Percentiles rank a stretch among this genome's conserved stretches.
phyloP scores from a whole-genome alignment of 768 basidiomycete species.

The Tricholoma furcatifolium region DNA sequence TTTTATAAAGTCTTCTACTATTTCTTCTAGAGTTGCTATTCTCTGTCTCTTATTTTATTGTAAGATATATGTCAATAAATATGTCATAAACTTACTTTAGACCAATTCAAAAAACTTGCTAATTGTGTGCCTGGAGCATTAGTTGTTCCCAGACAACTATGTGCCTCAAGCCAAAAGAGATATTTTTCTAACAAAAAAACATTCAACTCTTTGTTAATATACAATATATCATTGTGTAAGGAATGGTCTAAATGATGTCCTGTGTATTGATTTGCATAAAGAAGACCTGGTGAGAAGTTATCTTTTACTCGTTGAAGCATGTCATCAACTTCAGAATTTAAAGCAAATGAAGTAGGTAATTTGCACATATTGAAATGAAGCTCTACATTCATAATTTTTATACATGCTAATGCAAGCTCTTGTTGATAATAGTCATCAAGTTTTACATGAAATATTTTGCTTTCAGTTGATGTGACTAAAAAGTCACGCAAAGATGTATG shows the following conservation, averaged over 20 bases:
- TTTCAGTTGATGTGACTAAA: neutral
- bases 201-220: neutral
- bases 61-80: neutral
- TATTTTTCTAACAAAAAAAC: conserved; percentile 4
- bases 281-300: conserved; percentile 1
- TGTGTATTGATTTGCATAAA: conserved; percentile 8
- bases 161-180: conserved; percentile 19
- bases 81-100: neutral
- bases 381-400: conserved; percentile 8
- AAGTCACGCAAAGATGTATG: neutral
- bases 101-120: neutral
- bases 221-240: too few relatives aligned
- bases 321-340: conserved; percentile 4
- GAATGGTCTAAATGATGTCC: conserved; percentile 16
- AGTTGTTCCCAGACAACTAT: conserved; percentile 7
- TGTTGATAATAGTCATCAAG: neutral
- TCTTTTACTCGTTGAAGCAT: neutral
- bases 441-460: neutral
- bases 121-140: neutral
- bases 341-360: conserved; percentile 7
- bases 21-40: neutral
- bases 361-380: conserved; percentile 18
- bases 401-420: conserved; percentile 1
- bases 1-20: neutral
- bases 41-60: neutral